A percentile compares a stretch with the other conserved stretches of the same genome.
phyloP scores from a whole-genome alignment of 257 asterid species.

The Solanum phureja region DNA sequence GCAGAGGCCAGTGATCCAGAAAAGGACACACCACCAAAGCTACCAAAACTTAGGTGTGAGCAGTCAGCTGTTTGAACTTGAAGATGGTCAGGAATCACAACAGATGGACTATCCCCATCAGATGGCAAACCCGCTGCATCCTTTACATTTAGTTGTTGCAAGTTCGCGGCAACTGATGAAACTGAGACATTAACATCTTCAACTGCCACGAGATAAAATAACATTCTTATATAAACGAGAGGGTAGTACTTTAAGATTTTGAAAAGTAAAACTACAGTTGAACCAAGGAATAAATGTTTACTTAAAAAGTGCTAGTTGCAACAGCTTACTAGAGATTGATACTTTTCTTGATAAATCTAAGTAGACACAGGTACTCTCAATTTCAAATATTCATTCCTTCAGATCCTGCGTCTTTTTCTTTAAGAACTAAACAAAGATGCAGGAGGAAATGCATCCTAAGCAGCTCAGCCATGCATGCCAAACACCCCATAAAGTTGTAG shows the following conservation, averaged over 20 bases:
- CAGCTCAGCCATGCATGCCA: neutral
- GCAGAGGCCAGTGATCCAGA: constrained; percentile 37
- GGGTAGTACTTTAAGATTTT: neutral
- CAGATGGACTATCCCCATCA: constrained; percentile 46
- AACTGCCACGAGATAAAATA: constrained; percentile 33
- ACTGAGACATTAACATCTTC: constrained; percentile 37
- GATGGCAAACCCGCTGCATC: constrained; percentile 32
- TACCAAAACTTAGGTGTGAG: constrained; percentile 90
- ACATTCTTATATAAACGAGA: neutral
- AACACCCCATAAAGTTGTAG: neutral
- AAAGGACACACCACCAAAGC: constrained; percentile 41
- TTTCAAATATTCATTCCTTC: neutral
- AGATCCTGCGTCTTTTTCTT: neutral
- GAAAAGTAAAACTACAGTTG: neutral
- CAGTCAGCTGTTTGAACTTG: constrained; percentile 70
- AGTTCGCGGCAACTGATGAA: constrained; percentile 39
- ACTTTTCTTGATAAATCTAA: neutral
- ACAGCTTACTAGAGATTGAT: neutral
- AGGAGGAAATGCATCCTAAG: neutral
- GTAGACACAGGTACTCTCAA: neutral
- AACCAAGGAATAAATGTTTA: neutral
- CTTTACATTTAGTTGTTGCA: constrained; percentile 47
- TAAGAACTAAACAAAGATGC: neutral
- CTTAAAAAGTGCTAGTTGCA: neutral
- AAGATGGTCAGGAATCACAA: constrained; percentile 76